A percentile compares a stretch with the other conserved stretches of the same genome.
phyloP scores from a whole-genome alignment of 352 stramenopile species.

The Hyaloperonospora brassicae region DNA sequence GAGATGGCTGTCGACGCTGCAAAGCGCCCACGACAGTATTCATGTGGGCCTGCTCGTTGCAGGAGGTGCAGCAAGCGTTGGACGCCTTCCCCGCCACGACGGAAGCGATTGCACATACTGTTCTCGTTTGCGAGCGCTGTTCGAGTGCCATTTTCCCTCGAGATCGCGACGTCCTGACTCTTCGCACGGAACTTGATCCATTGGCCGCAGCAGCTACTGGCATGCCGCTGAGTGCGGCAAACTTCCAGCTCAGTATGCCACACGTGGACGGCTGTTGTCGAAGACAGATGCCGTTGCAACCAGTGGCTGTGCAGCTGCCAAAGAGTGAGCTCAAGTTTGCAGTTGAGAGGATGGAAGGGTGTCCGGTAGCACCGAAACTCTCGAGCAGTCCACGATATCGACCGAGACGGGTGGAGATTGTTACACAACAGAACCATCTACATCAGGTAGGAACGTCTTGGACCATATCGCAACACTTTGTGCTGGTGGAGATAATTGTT shows the following conservation, averaged over 20 bases:
- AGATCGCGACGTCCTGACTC: constrained; percentile 58
- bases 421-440: constrained; percentile 69
- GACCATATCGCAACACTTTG: background rate
- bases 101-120: constrained; percentile 73
- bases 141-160: constrained; percentile 68
- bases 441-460: constrained; percentile 42
- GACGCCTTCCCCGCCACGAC: constrained; percentile 49
- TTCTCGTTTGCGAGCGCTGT: constrained; percentile 65
- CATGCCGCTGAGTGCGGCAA: constrained; percentile 65
- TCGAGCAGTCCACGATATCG: constrained; percentile 62
- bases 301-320: constrained; percentile 57
- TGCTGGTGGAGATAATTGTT: background rate
- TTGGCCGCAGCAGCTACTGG: constrained; percentile 40
- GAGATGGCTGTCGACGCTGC: constrained; percentile 76
- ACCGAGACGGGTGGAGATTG: constrained; percentile 32
- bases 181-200: constrained; percentile 38
- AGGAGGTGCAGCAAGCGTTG: constrained; percentile 59
- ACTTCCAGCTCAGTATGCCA: constrained; percentile 84
- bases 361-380: constrained; percentile 45
- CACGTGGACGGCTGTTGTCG: constrained; percentile 77
- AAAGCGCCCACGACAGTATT: constrained; percentile 56
- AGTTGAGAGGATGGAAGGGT: constrained; percentile 66
- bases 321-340: constrained; percentile 86
- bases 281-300: constrained; percentile 75
- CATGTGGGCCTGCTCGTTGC: constrained; percentile 65